Conservation (phyloP, 345 rosid species). For the Erysimum cheiranthoides region DNA sequence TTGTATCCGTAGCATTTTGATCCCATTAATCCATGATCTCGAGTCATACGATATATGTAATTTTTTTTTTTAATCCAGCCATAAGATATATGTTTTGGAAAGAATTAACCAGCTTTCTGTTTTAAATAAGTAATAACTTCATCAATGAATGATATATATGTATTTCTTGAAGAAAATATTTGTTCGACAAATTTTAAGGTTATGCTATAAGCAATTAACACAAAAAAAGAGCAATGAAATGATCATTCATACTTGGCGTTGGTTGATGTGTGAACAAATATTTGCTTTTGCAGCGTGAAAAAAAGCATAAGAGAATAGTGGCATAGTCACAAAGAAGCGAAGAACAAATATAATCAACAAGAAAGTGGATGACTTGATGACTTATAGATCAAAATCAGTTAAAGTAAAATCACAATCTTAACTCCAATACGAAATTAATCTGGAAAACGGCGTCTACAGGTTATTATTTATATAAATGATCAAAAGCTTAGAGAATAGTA, state of each 20-base stretch:
- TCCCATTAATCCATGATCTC: neutral
- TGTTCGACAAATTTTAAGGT: too few species aligned
- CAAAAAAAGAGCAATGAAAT: too few species aligned
- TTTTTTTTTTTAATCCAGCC: neutral
- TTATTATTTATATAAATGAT: too few species aligned
- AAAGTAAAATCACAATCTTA: conserved; percentile 5
- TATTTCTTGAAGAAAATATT: too few species aligned
- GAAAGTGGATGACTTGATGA: conserved; percentile 30
- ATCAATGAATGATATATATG: too few species aligned
- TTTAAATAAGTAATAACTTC: too few species aligned
- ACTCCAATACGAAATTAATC: neutral
- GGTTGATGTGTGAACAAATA: too few species aligned
- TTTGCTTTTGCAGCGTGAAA: neutral
- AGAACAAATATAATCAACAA: conserved; percentile 9
- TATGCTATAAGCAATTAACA: too few species aligned
- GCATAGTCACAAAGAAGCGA: neutral
- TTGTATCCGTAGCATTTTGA: conserved; percentile 11
- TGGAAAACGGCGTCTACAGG: neutral
- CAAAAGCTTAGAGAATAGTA: too few species aligned
- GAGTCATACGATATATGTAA: neutral
- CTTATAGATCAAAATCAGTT: neutral
- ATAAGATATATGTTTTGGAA: neutral
- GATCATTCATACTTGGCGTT: too few species aligned
- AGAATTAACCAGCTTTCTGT: too few species aligned
- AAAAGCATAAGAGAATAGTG: neutral